Evolutionary conservation across 2,329 filamentous ascomycete species (phyloP).

Genomic region (Fusarium sp.): DNA sequence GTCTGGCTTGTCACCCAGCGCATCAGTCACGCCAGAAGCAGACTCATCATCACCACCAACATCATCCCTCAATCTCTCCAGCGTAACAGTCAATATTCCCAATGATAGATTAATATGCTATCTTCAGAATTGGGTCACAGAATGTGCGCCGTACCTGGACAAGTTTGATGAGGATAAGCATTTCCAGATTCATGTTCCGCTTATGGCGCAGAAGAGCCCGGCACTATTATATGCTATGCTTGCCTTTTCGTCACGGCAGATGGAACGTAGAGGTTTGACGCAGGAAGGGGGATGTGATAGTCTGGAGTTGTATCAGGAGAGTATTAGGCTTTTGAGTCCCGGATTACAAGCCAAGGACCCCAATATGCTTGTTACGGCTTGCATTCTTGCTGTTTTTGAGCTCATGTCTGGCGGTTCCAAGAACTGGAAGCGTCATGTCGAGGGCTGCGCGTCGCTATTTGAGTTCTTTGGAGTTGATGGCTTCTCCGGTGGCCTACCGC

Average conservation of each 20-base stretch:
- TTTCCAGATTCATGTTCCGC: conserved; percentile 61
- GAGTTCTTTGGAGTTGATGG: conserved; percentile 61
- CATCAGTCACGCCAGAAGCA: conserved; percentile 43
- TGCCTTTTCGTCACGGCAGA: conserved; percentile 62
- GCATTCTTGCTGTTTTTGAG: conserved; percentile 58
- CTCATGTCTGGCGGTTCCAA: conserved; percentile 58
- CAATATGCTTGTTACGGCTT: conserved; percentile 56
- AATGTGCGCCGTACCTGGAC: conserved; percentile 60
- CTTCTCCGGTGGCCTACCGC: conserved; percentile 52
- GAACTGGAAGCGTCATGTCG: conserved; percentile 64
- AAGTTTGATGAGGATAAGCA: conserved; percentile 64
- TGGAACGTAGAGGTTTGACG: conserved; percentile 59
- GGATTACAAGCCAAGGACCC: conserved; percentile 55
- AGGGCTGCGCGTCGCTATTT: conserved; percentile 64
- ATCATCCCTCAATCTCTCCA: conserved; percentile 40
- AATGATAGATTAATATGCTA: conserved; percentile 44
- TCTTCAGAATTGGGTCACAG: conserved; percentile 60
- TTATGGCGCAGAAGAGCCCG: conserved; percentile 56
- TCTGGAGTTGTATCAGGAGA: conserved; percentile 62
- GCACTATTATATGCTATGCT: conserved; percentile 60
- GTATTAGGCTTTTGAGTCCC: conserved; percentile 55
- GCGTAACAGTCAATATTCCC: conserved; percentile 42
- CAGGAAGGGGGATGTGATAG: conserved; percentile 57
- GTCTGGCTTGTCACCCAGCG: conserved; percentile 39
- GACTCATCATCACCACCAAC: conserved; percentile 13